A percentile compares a stretch with the other conserved stretches of the same genome.
Evolutionary conservation across 2,329 filamentous ascomycete species (phyloP).

Genomic region (Penicillium sp.): DNA sequence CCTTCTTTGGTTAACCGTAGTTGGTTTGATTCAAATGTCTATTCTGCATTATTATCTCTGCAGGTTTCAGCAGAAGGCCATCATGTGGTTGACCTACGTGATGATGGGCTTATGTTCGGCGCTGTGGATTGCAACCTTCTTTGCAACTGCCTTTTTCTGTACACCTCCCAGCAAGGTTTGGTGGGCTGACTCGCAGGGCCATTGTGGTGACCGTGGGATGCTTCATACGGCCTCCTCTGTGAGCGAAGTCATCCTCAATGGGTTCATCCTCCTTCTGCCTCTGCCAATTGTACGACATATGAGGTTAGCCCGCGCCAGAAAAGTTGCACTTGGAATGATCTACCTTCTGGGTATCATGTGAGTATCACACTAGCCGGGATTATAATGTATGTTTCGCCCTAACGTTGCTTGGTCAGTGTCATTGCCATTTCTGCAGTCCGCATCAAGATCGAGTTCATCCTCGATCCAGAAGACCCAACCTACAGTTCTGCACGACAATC

Average conservation of each 20-base stretch:
- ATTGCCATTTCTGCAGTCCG: conserved; percentile 11
- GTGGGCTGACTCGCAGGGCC: conserved; percentile 6
- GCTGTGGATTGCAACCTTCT: conserved; percentile 14
- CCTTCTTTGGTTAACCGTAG: conserved; percentile 16
- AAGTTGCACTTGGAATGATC: conserved; percentile 5
- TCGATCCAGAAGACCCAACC: conserved; percentile 8
- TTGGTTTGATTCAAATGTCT: conserved; percentile 15
- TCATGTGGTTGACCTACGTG: conserved; percentile 9
- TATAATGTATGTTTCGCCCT: background rate
- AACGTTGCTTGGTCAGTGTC: conserved; percentile 4
- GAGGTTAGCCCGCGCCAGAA: conserved; percentile 5
- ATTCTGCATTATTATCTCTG: conserved; percentile 17
- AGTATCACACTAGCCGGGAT: background rate
- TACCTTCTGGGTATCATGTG: conserved; percentile 15
- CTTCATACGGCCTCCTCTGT: conserved; percentile 10
- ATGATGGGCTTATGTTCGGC: conserved; percentile 10
- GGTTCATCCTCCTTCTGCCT: conserved; percentile 12
- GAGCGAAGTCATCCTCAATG: conserved; percentile 11
- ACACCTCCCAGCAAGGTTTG: conserved; percentile 13
- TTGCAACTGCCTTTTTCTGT: conserved; percentile 19
- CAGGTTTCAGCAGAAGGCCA: conserved; percentile 5
- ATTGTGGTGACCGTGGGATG: conserved; percentile 14
- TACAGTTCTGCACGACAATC: conserved; percentile 12
- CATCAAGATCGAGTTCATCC: conserved; percentile 8
- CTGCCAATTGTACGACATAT: conserved; percentile 5